Evolutionary conservation across 768 basidiomycete genomes (phyloP), one percentile per base, ranked within the genome.

Genomic region (Lactarius psammicola): DNA sequence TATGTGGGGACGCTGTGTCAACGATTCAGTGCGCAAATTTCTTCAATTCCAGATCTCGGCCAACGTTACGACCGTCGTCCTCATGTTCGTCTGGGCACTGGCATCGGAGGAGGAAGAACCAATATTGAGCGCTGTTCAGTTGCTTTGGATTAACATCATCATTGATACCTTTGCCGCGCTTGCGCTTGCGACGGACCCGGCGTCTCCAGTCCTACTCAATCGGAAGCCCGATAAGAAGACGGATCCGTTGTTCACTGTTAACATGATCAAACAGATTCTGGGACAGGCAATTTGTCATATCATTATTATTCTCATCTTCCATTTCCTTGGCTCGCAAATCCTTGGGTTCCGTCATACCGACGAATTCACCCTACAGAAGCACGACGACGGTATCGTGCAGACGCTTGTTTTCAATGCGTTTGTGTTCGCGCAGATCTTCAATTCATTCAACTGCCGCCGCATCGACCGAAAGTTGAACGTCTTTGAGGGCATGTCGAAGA

Each of bases 141-240:
- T 99, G 4, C 85, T 99, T 23, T 99, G 97, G 95, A 94, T 98
- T 77, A 98, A 98, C 81, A 89, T 98, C 69, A 95, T 95, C 76
- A 95, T 96, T 94, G 95, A 96, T 75, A 96, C 94, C 1, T 98
- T 99, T 74, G 97, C 97, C 60, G 97, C 97, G 28, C 86, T 98
- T 57, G 96, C 97, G 11, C 85, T 99, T 59, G 95, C 96, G 20
- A 98, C 97, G 26, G 97, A 98, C 75, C 95, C 94, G 8, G 95
- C 96, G 1, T 86, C 88, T 0, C 87, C 87, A 56, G 75, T 80
- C 6, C 83, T 93, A 33, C 85, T 98, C 51, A 82, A 96, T 63
- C 88, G 95, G 71, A 90, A 92, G 75, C 97, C 97, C 3, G 95
- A 98, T 76, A 87, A 84, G 79, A 92, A 92, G 78, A 85, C 84